Evolutionary conservation across 1,284 basidiomycete genomes (phyloP), one percentile per base, ranked within the genome.

Genomic region (Mrakiaceae sp.): DNA sequence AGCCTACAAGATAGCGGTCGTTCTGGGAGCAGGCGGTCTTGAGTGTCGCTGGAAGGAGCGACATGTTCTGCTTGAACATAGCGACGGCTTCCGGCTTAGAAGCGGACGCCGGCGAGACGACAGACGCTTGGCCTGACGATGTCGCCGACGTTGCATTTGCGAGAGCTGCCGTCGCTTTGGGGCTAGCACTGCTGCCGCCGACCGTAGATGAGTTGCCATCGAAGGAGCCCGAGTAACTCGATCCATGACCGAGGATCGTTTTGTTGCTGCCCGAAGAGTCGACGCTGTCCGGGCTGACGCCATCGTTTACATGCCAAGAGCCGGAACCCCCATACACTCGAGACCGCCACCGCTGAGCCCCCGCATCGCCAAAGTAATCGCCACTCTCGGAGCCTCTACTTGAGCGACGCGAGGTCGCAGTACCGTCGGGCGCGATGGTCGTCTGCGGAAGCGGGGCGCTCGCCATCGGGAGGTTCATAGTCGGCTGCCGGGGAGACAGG

Each of bases 301-400:
- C 55, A 12, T 57, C 55, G 14, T 43, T 9, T 57, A 40, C 9
- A 6, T 44, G 11, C 40, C 54, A 9, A 42, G 12, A 3, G 54
- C 54, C 43, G 55, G 42, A 10, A 43, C 55, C 43, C 42, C 55
- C 43, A 44, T 3, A 48, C 60, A 53, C 42, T 53, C 16, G 52
- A 54, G 12, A 40, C 27, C 52, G 52, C 52, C 8, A 54, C 12
- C 8, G 27, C 42, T 27, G 27, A 27, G 27, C 27, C 10, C 42
- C 40, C 0, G 64, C 49, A 1, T 27, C 60, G 11, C 64, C 64
- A 44, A 66, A 66, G 56, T 66, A 66, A 39, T 66, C 64, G 8
- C 62, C 64, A 9, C 55, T 53, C 27, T 44, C 43, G 48, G 60
- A 12, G 10, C 43, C 50, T 48, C 42, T 58, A 27, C 27, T 64